Conservation (phyloP, 768 basidiomycete species). For the Dacryopinax primogenitus region DNA sequence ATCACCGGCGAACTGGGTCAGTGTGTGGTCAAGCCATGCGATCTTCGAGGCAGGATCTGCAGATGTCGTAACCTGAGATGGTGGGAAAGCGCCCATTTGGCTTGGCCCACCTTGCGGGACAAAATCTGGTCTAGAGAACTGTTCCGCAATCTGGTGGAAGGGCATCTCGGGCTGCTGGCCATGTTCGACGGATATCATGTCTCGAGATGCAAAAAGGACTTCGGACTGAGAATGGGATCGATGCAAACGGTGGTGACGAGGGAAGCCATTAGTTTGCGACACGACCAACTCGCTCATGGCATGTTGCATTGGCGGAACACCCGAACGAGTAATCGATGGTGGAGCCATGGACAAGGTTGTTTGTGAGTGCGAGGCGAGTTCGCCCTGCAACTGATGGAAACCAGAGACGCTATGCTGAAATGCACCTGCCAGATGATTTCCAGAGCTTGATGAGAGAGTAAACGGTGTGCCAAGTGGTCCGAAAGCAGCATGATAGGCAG, state of each 20-base stretch:
- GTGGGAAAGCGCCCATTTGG: neutral
- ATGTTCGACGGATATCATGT: neutral
- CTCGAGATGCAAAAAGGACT: neutral
- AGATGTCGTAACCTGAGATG: neutral
- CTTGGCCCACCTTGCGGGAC: neutral
- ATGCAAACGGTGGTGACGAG: neutral
- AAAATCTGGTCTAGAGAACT: neutral
- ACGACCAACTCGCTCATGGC: neutral
- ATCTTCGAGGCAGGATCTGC: neutral
- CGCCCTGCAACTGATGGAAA: neutral
- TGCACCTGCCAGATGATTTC: neutral
- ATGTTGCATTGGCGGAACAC: neutral
- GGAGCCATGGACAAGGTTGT: neutral
- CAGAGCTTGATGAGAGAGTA: neutral
- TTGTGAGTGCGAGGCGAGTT: neutral
- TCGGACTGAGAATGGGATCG: constrained; percentile 1
- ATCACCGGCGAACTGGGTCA: neutral
- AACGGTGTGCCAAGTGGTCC: neutral
- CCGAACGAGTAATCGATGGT: neutral
- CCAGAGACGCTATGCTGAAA: neutral
- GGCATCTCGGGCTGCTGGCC: neutral
- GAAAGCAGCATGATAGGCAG: neutral
- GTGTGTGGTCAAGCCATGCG: neutral
- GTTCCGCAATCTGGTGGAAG: neutral
- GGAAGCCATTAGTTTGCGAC: neutral